Evolutionary conservation across 75 land plant species (phyloP).

Genomic region (Selaginella tamariscina): DNA sequence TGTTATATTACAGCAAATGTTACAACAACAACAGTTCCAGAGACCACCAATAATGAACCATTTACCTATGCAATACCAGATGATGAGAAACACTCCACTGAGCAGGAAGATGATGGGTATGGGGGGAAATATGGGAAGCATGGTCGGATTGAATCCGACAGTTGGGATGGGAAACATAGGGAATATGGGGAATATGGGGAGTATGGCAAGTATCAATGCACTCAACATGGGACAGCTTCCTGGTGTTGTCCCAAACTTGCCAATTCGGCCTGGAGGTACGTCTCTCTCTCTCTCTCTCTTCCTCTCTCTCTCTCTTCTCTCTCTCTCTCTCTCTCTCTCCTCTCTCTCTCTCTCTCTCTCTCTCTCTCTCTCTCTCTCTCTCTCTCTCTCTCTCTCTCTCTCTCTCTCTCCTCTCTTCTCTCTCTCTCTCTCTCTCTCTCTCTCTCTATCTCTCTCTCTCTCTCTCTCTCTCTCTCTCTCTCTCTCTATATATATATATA

Average conservation of each 20-base stretch:
- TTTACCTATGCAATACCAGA: background rate
- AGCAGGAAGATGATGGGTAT: background rate
- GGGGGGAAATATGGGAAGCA: background rate
- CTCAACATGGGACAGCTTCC: background rate
- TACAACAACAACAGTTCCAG: conserved; percentile 5
- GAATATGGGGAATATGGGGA: background rate
- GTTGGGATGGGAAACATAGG: background rate
- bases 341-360: too few species aligned
- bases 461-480: too few species aligned
- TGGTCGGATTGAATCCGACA: background rate
- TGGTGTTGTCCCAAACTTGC: background rate
- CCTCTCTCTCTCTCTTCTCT: background rate
- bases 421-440: too few species aligned
- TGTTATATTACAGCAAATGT: background rate
- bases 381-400: too few species aligned
- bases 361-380: too few species aligned
- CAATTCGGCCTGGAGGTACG: background rate
- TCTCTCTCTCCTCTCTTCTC: too few species aligned
- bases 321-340: too few species aligned
- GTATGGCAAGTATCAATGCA: background rate
- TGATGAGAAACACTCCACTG: background rate
- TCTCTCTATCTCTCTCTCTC: too few species aligned
- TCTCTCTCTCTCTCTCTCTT: background rate
- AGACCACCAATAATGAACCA: conserved; percentile 12
- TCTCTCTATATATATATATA: too few species aligned